These are phyloP conservation scores for Amanita molliuscula DNA, from an alignment of 768 basidiomycete genomes.

Conservation along the genomic window DNA sequence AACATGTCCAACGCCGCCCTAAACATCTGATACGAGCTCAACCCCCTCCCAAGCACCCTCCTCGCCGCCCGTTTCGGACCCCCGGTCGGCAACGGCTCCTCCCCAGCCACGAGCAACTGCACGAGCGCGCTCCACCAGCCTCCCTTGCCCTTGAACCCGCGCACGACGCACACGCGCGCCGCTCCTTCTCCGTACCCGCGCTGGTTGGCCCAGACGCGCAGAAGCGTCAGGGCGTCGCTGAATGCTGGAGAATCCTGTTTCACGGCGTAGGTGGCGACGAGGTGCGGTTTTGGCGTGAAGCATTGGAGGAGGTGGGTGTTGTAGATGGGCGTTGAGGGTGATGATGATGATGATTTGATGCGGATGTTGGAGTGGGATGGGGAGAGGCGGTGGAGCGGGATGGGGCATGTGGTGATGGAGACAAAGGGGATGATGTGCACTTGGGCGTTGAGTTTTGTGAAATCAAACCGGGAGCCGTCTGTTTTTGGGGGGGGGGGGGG, in stretches of 20 bases:
- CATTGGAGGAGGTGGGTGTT: conserved; percentile 60
- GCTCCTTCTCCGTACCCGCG: conserved; percentile 61
- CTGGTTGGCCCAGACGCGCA: conserved; percentile 87
- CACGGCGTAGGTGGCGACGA: conserved; percentile 42
- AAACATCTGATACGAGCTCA: conserved; percentile 89
- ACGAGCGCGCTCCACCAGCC: conserved; percentile 61
- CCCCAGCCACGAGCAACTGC: conserved; percentile 54
- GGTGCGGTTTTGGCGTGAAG: conserved; percentile 36
- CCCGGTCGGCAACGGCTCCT: conserved; percentile 32
- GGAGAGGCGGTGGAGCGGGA: conserved; percentile 57
- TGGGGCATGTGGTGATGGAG: conserved; percentile 43
- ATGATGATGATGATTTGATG: conserved; percentile 9
- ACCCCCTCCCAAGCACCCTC: conserved; percentile 61
- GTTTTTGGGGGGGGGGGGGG: too few species aligned
- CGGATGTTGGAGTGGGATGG: conserved; percentile 61
- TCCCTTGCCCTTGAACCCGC: conserved; percentile 63
- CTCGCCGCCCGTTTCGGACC: conserved; percentile 23
- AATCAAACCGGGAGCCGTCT: conserved; percentile 47
- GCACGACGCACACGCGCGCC: conserved; percentile 42
- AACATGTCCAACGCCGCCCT: conserved; percentile 78
- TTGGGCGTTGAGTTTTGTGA: conserved; percentile 57
- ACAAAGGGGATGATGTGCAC: conserved; percentile 70
- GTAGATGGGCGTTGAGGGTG: conserved; percentile 63
- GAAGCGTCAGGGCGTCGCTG: conserved; percentile 61
- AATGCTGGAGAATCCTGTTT: conserved; percentile 54